Base-by-base conservation (phyloP, 371 early-diverging fungal species). In the Mortierella sp. region DNA sequence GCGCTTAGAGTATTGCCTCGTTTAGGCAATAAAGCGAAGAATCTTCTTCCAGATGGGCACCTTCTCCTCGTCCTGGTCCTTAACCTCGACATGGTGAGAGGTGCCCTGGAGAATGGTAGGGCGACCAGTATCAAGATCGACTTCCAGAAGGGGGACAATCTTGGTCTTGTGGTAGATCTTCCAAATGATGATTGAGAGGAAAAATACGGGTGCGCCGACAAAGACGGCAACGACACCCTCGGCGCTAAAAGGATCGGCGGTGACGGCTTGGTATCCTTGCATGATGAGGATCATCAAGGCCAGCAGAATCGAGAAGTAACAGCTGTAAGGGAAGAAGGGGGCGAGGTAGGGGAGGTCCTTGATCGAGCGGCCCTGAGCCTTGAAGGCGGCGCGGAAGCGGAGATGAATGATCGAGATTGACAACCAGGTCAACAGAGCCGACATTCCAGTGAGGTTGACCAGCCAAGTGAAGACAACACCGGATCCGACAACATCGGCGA, bases 351-450 rank as follows among this genome's bases (percentile, higher is more conserved):
- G 97, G 43, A 97, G 88, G 14, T 92, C 92, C 18, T 87, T 78
- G 41, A 95, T 72, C 4, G 89, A 80, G 43, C 91, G 91, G 10
- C 95, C 94, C 76, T 97, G 98, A 14, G 91, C 90, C 21, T 90
- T 72, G 71, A 90, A 93, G 0, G 97, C 97, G 12, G 90, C 91
- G 44, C 97, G 95, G 93, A 97, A 97, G 38, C 97, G 95, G 70
- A 95, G 87, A 79, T 97, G 97, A n/a, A 93, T 95, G 76, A 95
- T 82, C 4, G 93, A 88, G 74, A 97, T 97, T 56, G 92, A 89
- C 56, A 96, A 80, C 97, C 97, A 97, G 44, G 95, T 94, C 38
- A 95, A 87, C 43, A 97, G 89, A 55, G 96, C 96, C 3, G 97
- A 93, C 56, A 95, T 89, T 1, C 94, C 93, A 11, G 95, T 90